Evolutionary conservation across 2,329 filamentous ascomycete species (phyloP).

Genomic region (Ophiostoma tasmaniense): DNA sequence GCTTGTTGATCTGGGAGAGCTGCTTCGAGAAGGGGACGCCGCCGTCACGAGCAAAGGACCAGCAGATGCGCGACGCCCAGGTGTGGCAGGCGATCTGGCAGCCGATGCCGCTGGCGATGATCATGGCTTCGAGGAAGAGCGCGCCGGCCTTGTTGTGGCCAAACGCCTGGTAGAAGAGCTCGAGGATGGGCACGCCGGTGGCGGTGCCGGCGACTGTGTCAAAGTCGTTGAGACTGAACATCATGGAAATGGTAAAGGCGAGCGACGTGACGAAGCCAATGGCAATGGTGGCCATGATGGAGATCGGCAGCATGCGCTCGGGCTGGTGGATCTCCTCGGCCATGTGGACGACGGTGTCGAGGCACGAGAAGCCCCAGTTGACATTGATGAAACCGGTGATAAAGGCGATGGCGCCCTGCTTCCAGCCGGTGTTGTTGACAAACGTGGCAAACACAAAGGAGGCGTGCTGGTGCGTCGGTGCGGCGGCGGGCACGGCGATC

Average conservation of each 20-base stretch:
- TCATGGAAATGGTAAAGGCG: constrained; percentile 23
- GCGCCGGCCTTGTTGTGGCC: constrained; percentile 36
- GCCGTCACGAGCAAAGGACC: constrained; percentile 36
- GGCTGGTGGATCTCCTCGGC: constrained; percentile 33
- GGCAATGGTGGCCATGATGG: constrained; percentile 29
- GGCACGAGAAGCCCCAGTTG: constrained; percentile 29
- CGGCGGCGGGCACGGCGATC: constrained; percentile 20
- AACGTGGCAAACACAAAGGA: constrained; percentile 36
- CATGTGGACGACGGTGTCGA: constrained; percentile 29
- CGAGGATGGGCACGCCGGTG: constrained; percentile 39
- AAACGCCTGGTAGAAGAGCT: constrained; percentile 45
- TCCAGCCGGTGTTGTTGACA: constrained; percentile 41
- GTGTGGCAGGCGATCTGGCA: constrained; percentile 45
- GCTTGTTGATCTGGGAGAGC: constrained; percentile 27
- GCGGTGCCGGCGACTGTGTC: constrained; percentile 20
- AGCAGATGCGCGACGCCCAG: constrained; percentile 43
- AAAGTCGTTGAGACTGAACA: constrained; percentile 28
- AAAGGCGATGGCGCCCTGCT: constrained; percentile 35
- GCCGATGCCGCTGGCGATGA: constrained; percentile 39
- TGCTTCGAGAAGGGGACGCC: constrained; percentile 33
- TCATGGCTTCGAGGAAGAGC: constrained; percentile 39
- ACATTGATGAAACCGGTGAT: constrained; percentile 36
- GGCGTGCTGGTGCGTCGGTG: constrained; percentile 16
- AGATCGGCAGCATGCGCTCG: constrained; percentile 26
- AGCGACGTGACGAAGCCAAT: constrained; percentile 14